Percentiles rank a stretch among this genome's conserved stretches.
Evolutionary conservation across 139 green algal genomes (phyloP).

Genomic region (Zygnema circumcarinatum): DNA sequence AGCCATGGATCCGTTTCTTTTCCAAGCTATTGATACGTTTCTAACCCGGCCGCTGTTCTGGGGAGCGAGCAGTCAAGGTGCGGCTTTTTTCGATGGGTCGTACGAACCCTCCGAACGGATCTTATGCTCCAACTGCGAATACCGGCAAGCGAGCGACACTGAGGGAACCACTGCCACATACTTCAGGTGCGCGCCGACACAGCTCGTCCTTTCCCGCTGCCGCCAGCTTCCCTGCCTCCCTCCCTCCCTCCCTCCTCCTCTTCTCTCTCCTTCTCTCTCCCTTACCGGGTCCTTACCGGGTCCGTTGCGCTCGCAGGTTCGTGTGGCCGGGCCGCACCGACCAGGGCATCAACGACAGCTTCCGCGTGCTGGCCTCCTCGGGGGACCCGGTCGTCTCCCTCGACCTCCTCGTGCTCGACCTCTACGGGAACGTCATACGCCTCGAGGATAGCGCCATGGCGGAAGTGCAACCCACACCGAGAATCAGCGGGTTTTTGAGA

Average conservation of each 20-base stretch:
- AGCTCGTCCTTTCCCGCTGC: neutral
- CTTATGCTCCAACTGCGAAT: neutral
- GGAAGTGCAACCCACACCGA: neutral
- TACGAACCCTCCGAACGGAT: neutral
- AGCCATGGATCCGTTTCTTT: neutral
- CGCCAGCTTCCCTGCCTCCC: neutral
- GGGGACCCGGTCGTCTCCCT: neutral
- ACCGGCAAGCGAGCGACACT: neutral
- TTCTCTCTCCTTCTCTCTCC: neutral
- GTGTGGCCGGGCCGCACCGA: neutral
- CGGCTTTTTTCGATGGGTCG: neutral
- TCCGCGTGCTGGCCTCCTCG: slow-evolving; percentile 2
- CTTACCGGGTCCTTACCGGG: neutral
- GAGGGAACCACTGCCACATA: neutral
- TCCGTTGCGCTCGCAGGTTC: neutral
- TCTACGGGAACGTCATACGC: neutral
- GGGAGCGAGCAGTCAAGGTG: neutral
- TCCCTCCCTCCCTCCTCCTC: neutral
- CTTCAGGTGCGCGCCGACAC: slow-evolving; percentile 2
- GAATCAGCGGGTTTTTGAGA: neutral
- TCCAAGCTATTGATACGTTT: neutral
- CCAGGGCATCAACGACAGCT: neutral
- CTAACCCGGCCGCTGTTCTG: neutral
- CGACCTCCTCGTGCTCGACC: neutral
- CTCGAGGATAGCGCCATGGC: neutral